Percentiles rank a stretch among this genome's conserved stretches.
Conservation (phyloP, 257 asterid species). For the Solanum dulcamara region DNA sequence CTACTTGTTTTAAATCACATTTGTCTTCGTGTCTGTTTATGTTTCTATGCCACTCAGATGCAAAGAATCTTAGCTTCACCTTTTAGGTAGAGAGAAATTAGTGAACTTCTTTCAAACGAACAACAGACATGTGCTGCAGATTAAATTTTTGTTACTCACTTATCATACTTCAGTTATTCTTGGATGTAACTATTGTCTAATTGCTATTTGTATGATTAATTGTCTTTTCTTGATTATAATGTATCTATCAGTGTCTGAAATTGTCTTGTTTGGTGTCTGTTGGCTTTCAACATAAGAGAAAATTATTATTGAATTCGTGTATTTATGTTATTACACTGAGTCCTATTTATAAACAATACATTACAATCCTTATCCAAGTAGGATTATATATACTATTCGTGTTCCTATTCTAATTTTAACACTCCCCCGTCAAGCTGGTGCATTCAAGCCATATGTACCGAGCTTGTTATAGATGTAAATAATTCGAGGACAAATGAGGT, state of each 20-base stretch:
- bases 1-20: not conserved
- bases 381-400: too few species aligned
- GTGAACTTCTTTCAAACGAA: not conserved
- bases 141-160: not conserved
- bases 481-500: too few species aligned
- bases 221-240: not conserved
- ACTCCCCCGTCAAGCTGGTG: too few species aligned
- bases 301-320: not conserved
- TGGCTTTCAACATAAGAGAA: not conserved
- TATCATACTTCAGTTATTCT: not conserved
- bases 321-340: too few species aligned
- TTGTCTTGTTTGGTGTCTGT: not conserved
- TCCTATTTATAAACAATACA: too few species aligned
- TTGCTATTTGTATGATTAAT: not conserved
- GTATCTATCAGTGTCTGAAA: not conserved
- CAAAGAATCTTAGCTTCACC: not conserved
- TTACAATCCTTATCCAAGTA: too few species aligned
- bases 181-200: not conserved
- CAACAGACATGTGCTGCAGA: not conserved
- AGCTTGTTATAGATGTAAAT: too few species aligned
- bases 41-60: not conserved
- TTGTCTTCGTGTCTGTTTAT: not conserved
- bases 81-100: not conserved
- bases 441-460: too few species aligned
- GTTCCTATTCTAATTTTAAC: too few species aligned